Evolutionary conservation across 2,329 filamentous ascomycete genomes (phyloP).

Genomic region (Aspergillus cejpii): DNA sequence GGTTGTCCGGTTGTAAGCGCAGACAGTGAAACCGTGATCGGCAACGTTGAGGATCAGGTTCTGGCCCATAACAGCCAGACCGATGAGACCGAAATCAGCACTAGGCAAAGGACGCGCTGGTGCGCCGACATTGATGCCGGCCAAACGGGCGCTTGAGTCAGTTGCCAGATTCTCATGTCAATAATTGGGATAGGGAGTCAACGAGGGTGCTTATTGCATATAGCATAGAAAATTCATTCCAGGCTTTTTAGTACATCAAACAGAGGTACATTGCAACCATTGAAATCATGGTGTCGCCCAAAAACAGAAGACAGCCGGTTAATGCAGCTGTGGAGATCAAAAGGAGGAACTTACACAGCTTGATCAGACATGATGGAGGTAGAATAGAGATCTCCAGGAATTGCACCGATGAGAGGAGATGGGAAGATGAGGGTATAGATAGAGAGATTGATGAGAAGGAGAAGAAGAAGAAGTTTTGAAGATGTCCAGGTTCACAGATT

Average conservation of each 20-base stretch:
- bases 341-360: conserved; percentile 39
- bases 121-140: conserved; percentile 65
- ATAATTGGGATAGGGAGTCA: conserved; percentile 16
- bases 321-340: too few species aligned
- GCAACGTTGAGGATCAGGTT: conserved; percentile 87
- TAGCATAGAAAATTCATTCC: too few species aligned
- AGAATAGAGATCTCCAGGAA: conserved; percentile 5
- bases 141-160: conserved; percentile 64
- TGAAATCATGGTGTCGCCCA: too few species aligned
- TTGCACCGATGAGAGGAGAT: conserved; percentile 6
- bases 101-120: conserved; percentile 51
- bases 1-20: conserved; percentile 97
- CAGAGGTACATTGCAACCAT: too few species aligned
- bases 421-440: conserved; percentile 8
- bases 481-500: neutral
- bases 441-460: conserved; percentile 12
- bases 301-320: too few species aligned
- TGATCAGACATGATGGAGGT: conserved; percentile 38
- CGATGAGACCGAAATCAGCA: conserved; percentile 86
- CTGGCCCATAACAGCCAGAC: conserved; percentile 84
- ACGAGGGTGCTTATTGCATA: neutral
- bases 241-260: too few species aligned
- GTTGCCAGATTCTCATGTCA: conserved; percentile 34
- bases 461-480: conserved; percentile 5
- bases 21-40: conserved; percentile 90